A percentile compares a stretch with the other conserved stretches of the same genome.
Conservation (phyloP, 345 rosid genomes). For the Conringia planisiliqua region DNA sequence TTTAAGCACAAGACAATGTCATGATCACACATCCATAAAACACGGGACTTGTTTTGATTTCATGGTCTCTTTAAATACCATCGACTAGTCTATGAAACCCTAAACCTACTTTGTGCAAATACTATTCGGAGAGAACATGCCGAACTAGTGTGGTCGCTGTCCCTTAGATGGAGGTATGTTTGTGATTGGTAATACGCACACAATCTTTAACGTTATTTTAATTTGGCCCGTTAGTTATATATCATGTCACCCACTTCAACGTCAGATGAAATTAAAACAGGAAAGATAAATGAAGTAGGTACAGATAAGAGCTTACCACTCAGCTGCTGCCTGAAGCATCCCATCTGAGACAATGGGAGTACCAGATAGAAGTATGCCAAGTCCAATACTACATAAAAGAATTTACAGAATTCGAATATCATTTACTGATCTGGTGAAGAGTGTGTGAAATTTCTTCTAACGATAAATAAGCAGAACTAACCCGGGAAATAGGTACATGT, state of each 20-base stretch:
- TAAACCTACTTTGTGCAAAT: too few species aligned
- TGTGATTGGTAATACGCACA: not conserved
- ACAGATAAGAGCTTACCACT: constrained; percentile 52
- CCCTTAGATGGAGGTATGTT: not conserved
- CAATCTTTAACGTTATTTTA: not conserved
- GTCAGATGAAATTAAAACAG: not conserved
- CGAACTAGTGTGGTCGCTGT: not conserved
- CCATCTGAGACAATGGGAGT: constrained; percentile 83
- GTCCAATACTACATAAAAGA: constrained; percentile 70
- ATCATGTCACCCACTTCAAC: not conserved
- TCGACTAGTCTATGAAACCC: not conserved
- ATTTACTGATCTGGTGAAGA: not conserved
- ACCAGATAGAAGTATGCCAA: constrained; percentile 94
- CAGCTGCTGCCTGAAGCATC: constrained; percentile 99
- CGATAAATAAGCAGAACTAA: constrained; percentile 36
- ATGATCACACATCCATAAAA: not conserved
- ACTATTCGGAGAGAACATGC: too few species aligned
- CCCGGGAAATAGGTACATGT: constrained; percentile 99
- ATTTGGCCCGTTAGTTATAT: not conserved
- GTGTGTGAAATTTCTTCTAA: not conserved
- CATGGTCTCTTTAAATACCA: not conserved
- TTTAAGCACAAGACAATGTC: not conserved
- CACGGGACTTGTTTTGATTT: not conserved
- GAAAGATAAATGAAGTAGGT: not conserved
- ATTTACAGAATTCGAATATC: not conserved